These are phyloP conservation scores for Diaporthe aspalathi DNA, from an alignment of 2,329 filamentous ascomycete species.

Conservation along the genomic window DNA sequence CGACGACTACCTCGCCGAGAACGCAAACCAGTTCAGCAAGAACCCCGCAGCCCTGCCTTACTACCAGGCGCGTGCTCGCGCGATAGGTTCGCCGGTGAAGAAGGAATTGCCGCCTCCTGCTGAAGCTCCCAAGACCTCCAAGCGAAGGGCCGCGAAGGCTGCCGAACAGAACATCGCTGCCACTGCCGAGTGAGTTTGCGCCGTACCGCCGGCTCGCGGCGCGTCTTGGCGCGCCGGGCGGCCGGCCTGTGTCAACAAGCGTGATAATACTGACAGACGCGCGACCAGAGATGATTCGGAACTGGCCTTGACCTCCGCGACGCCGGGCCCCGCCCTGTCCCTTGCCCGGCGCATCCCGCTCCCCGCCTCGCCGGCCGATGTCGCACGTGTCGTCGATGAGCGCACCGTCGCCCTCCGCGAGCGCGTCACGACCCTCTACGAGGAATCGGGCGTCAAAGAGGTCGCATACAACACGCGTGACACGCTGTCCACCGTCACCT, in stretches of 20 bases:
- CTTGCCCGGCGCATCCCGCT: slow-evolving; percentile 74
- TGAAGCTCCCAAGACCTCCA: slow-evolving; percentile 57
- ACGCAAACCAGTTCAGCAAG: slow-evolving; percentile 72
- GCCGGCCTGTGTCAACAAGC: slow-evolving; percentile 25
- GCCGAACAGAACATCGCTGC: slow-evolving; percentile 54
- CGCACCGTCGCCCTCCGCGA: slow-evolving; percentile 74
- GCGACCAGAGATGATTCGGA: slow-evolving; percentile 48
- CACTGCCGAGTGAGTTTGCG: slow-evolving; percentile 56
- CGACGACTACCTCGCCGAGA: slow-evolving; percentile 77
- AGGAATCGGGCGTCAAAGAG: slow-evolving; percentile 74
- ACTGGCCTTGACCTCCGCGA: slow-evolving; percentile 60
- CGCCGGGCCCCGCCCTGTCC: slow-evolving; percentile 63
- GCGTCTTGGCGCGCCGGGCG: slow-evolving; percentile 27
- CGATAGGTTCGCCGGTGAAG: slow-evolving; percentile 71
- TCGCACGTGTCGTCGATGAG: slow-evolving; percentile 81
- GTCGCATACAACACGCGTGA: slow-evolving; percentile 75
- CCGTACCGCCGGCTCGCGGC: background rate
- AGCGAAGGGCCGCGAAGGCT: slow-evolving; percentile 58
- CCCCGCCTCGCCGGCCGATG: slow-evolving; percentile 82
- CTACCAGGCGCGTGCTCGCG: slow-evolving; percentile 75
- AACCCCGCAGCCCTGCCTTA: slow-evolving; percentile 78
- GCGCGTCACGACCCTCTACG: slow-evolving; percentile 72
- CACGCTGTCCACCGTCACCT: slow-evolving; percentile 76
- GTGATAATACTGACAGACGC: slow-evolving; percentile 20
- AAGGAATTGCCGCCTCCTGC: slow-evolving; percentile 57